Evolutionary conservation across 495 filamentous ascomycete species (phyloP).

Genomic region (Chaetomium fimeti): DNA sequence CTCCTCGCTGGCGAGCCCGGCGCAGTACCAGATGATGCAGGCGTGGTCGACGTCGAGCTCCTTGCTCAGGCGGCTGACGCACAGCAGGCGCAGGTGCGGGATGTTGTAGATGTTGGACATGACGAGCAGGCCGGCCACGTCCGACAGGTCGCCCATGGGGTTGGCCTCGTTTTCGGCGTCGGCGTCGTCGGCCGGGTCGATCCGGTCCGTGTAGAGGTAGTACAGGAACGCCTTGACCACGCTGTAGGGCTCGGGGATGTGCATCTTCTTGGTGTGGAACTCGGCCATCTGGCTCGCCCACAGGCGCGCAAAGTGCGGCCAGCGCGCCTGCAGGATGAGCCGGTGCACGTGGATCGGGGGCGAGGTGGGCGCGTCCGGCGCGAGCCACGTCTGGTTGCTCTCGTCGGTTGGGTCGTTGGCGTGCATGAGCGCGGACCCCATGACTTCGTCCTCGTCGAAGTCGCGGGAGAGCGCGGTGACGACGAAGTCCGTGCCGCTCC

Average conservation of each 20-base stretch:
- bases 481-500: conserved; percentile 79
- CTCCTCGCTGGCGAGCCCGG: conserved; percentile 82
- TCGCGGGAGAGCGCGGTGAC: conserved; percentile 74
- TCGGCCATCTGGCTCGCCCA: conserved; percentile 94
- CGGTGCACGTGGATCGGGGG: conserved; percentile 90
- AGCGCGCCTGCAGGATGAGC: conserved; percentile 87
- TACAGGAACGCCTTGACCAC: conserved; percentile 93
- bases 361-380: conserved; percentile 64
- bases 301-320: conserved; percentile 91
- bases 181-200: conserved; percentile 53
- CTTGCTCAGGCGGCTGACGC: conserved; percentile 78
- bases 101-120: conserved; percentile 98
- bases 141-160: conserved; percentile 62
- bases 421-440: conserved; percentile 48
- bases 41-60: conserved; percentile 94
- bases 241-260: conserved; percentile 92
- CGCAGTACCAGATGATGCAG: conserved; percentile 93
- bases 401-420: conserved; percentile 35
- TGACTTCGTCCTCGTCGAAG: conserved; percentile 61
- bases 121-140: conserved; percentile 93
- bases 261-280: conserved; percentile 94
- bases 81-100: conserved; percentile 83
- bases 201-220: conserved; percentile 95
- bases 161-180: conserved; percentile 49
- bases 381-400: conserved; percentile 58